Base-by-base conservation (phyloP, 2,329 filamentous ascomycete genomes). In the Blastomyces gilchristii region DNA sequence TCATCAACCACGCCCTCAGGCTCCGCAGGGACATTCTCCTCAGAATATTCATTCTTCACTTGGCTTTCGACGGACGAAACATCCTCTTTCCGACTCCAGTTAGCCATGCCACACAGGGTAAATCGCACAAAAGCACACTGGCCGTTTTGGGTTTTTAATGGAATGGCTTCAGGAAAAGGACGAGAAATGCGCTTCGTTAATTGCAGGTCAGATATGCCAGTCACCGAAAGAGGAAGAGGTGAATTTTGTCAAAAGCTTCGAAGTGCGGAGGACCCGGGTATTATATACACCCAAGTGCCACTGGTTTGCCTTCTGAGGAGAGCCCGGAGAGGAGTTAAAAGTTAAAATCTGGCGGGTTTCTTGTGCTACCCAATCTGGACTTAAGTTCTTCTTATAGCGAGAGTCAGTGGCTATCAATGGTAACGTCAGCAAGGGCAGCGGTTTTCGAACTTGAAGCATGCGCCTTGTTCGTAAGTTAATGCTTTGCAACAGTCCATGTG, bases 1-100 rank as follows among this genome's bases (percentile, higher is more conserved):
- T 70, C 68, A 11, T 67, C 64, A 9, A 73, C 63, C 16, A 67
- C 65, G 54, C 68, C 69, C 37, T 71, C 68, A 14, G 22, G 22
- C 41, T 8, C 22, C 18, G 16, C 22, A 8, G 7, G 34, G 31
- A 25, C 39, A 22, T 47, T 31, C 9, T 43, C 22, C 41, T 57
- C 59, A 25, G 61, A 52, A 64, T 50, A 63, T 41, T 63, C 64
- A 39, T 64, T 37, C 39, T 64, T 63, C 5, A 63, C 61, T 25
- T 63, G 60, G 34, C 49, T 63, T 34, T 66, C 65, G 18, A 56
- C 60, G 34, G 60, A 63, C 60, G 49, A 53, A 47, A 39, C 59
- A 60, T 67, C 65, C 56, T 56, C 62, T 45, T 62, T 57, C 16
- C 54, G 54, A 54, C 52, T 58, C 61, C 61, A 58, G 41, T 52